Conservation (phyloP, 2,329 filamentous ascomycete genomes). For the Gyromitra esculenta region DNA sequence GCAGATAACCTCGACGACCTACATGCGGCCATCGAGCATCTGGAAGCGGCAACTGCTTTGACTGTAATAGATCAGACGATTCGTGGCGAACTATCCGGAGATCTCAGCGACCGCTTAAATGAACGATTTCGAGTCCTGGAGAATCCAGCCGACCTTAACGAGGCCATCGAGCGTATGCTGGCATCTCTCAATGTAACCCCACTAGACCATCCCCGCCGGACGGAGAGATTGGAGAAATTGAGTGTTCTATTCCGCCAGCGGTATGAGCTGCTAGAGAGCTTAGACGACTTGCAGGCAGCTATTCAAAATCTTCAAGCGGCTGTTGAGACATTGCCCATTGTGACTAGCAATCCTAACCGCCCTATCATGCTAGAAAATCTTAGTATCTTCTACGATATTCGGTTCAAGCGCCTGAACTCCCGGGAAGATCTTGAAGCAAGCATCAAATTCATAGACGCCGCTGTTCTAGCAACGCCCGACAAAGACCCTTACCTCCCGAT, state of each 20-base stretch:
- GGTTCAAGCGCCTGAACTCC: neutral
- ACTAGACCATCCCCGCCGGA: neutral
- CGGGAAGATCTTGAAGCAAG: constrained; percentile 2
- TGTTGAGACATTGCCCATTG: neutral
- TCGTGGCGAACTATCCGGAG: neutral
- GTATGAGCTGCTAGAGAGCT: neutral
- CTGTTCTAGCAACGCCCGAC: neutral
- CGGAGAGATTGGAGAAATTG: constrained; percentile 13
- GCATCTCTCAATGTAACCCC: neutral
- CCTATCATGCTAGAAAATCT: constrained; percentile 17
- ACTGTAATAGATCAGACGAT: neutral
- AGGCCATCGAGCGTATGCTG: constrained; percentile 1
- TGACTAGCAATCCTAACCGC: neutral
- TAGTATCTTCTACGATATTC: neutral
- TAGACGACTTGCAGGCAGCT: constrained; percentile 15
- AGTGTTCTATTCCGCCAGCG: constrained; percentile 3
- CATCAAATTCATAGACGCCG: constrained; percentile 22
- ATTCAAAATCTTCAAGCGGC: constrained; percentile 9
- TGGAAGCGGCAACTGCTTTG: constrained; percentile 6
- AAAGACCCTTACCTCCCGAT: neutral
- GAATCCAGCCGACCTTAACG: constrained; percentile 1
- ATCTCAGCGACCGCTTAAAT: constrained; percentile 15
- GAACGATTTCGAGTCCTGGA: neutral
- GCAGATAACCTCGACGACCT: constrained; percentile 1
- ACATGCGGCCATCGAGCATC: constrained; percentile 11